phyloP scores from a whole-genome alignment of 768 basidiomycete species.

The Pleurotus pulmonarius region DNA sequence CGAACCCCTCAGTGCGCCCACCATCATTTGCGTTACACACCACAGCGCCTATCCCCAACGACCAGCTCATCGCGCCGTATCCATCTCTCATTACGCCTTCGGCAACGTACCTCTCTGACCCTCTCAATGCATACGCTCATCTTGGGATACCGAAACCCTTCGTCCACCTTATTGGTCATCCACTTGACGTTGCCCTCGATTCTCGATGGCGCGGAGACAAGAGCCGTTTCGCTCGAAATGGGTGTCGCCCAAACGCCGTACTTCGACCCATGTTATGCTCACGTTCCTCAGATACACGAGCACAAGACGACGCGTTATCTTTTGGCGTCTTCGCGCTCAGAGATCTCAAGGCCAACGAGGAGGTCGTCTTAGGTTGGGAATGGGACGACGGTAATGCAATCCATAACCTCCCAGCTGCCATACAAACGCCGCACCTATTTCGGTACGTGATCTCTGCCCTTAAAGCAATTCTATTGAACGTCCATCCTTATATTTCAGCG shows the following conservation, averaged over 20 bases:
- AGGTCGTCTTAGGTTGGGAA: slow-evolving; percentile 91
- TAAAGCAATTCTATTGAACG: slow-evolving; percentile 6
- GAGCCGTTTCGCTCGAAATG: slow-evolving; percentile 57
- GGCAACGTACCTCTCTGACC: slow-evolving; percentile 67
- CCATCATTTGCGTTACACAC: slow-evolving; percentile 67
- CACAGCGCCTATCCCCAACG: slow-evolving; percentile 47
- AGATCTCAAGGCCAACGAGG: slow-evolving; percentile 75
- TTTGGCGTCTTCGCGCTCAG: slow-evolving; percentile 82
- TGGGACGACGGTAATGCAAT: slow-evolving; percentile 93
- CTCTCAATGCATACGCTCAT: slow-evolving; percentile 83
- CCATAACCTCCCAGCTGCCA: slow-evolving; percentile 68
- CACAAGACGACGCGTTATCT: slow-evolving; percentile 35
- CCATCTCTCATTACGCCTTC: slow-evolving; percentile 63
- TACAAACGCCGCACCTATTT: slow-evolving; percentile 53
- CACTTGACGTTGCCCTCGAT: slow-evolving; percentile 78
- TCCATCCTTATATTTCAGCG: slow-evolving; percentile 1
- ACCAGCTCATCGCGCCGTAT: slow-evolving; percentile 60
- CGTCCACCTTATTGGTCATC: slow-evolving; percentile 76
- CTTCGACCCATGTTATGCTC: slow-evolving; percentile 48
- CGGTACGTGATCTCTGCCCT: slow-evolving; percentile 39
- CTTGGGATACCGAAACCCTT: slow-evolving; percentile 81
- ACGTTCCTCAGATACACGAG: slow-evolving; percentile 16
- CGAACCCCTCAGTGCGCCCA: slow-evolving; percentile 43
- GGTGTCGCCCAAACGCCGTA: slow-evolving; percentile 67
- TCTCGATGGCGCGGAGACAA: slow-evolving; percentile 66